Conservation (phyloP, 2,329 filamentous ascomycete genomes). For the Colletotrichum sp. region DNA sequence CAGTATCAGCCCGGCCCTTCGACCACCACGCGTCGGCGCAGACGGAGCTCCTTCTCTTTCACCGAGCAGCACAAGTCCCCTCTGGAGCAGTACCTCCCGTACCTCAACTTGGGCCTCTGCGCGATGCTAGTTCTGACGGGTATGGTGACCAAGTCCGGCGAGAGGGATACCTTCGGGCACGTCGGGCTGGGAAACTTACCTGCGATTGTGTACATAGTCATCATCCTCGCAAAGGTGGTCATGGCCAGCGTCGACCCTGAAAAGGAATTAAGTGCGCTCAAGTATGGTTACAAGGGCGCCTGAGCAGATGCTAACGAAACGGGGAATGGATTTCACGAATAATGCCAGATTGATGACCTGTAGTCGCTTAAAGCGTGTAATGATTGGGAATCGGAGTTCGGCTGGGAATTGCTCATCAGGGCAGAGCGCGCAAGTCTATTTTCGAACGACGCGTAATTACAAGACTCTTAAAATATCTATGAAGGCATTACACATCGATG, state of each 20-base stretch:
- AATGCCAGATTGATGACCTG: not conserved
- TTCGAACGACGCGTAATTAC: not conserved
- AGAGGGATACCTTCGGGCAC: constrained; percentile 38
- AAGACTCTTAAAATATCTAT: constrained; percentile 25
- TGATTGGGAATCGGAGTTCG: not conserved
- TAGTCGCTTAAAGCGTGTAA: not conserved
- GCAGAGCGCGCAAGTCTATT: constrained; percentile 8
- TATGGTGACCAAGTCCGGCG: constrained; percentile 31
- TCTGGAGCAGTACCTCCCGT: constrained; percentile 63
- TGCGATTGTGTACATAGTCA: constrained; percentile 62
- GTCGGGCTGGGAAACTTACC: constrained; percentile 57
- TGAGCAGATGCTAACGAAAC: constrained; percentile 32
- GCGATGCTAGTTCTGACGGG: constrained; percentile 54
- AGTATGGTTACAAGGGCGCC: constrained; percentile 72
- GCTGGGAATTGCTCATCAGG: not conserved
- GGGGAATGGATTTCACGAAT: not conserved
- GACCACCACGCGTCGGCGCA: constrained; percentile 3
- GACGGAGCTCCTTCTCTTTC: constrained; percentile 24
- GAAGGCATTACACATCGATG: constrained; percentile 67
- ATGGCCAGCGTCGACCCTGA: constrained; percentile 74
- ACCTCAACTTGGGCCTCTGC: constrained; percentile 64
- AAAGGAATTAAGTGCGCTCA: constrained; percentile 64
- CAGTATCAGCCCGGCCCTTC: not conserved
- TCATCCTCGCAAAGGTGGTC: constrained; percentile 66
- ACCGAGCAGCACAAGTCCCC: constrained; percentile 38